Evolutionary conservation across 106 monocot species (phyloP), one percentile per base, ranked within the genome.

Genomic region (Dendrobium nobile): DNA sequence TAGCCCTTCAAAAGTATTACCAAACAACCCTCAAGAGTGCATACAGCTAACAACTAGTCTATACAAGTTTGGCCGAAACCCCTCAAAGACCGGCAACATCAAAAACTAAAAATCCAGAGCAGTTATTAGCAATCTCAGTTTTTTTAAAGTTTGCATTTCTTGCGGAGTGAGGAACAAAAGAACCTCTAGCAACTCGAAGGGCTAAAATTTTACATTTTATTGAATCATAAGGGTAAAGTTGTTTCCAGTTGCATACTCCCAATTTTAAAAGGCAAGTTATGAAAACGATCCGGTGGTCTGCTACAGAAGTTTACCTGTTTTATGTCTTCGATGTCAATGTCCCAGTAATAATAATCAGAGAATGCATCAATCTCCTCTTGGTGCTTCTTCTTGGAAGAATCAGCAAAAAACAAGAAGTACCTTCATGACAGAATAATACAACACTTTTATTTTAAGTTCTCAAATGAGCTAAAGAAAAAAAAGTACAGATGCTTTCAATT

Each of bases 291-390:
- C 15, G 51, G 2, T 15, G 13, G 13, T 13, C 10, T 51, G 51
- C 16, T 51, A 72, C 8, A 44, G 22, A 74, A 28, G 19, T 74
- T 61, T 54, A 93, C 99, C 93, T 99, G 99, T 77, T 95, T 95
- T 58, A 99, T 87, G 76, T 99, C 93, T 77, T 86, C 77, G 31
- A 89, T 77, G 81, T 99, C 99, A 78, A 99, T 82, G 82, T 99
- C 99, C 90, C 91, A 90, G 85, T 85, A 95, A 83, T 93, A 99
- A 76, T 95, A 95, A 85, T 99, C 99, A 47, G 91, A 90, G 68
- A 84, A 99, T 54, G 77, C 58, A 79, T 99, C 98, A 83, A 99
- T 90, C 82, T 99, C 95, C 78, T 95, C 92, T 61, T 87, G 88
- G 41, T 90, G 87, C 70, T 91, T 95, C 40, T 70, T 88, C 79